These are phyloP conservation scores for Capsicum rhomboideum DNA, from an alignment of 257 asterid genomes.

Conservation along the genomic window DNA sequence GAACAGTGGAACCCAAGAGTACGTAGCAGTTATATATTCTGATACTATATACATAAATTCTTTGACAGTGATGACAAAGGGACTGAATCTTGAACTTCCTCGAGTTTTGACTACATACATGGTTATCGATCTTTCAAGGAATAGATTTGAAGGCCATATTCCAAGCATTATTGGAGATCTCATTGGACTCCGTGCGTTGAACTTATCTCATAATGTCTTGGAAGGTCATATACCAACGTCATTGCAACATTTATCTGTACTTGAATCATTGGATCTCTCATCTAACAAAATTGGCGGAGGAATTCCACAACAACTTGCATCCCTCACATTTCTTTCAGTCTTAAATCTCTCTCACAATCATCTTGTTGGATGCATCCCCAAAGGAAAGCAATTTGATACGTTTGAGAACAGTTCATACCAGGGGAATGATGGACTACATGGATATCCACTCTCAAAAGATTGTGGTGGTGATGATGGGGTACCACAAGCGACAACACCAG, in stretches of 20 bases:
- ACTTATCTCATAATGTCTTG: neutral
- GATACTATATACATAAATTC: neutral
- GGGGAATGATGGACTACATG: neutral
- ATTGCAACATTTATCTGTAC: neutral
- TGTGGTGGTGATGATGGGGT: neutral
- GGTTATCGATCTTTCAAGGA: neutral
- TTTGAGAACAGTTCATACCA: neutral
- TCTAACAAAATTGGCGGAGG: neutral
- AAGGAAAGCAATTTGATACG: neutral
- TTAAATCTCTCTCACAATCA: constrained; percentile 3
- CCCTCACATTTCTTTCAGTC: neutral
- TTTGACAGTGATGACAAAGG: neutral
- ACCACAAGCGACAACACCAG: neutral
- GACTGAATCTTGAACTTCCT: neutral
- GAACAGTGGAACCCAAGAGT: neutral
- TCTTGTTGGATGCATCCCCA: neutral
- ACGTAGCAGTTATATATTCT: neutral
- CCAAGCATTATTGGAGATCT: neutral
- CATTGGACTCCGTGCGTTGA: neutral
- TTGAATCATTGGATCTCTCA: neutral
- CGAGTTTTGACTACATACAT: neutral
- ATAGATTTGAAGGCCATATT: neutral
- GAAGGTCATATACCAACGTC: neutral
- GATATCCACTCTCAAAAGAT: neutral
- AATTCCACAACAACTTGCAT: neutral